Conservation (phyloP, 2,329 filamentous ascomycete species). For the Penicillium sp. region DNA sequence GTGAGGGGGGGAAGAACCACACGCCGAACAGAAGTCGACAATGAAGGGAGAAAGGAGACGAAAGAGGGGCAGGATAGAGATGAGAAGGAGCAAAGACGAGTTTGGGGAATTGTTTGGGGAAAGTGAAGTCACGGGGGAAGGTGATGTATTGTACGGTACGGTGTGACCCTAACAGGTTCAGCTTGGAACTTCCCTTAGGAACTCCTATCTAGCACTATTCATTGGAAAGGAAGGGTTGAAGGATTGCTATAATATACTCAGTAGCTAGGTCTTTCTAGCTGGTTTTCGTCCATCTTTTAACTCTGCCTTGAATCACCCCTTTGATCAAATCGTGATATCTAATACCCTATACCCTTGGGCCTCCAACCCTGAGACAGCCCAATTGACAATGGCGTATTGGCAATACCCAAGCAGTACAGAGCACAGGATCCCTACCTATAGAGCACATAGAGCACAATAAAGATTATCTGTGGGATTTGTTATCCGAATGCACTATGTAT, state of each 20-base stretch:
- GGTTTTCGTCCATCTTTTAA: no score
- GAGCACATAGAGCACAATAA: neutral
- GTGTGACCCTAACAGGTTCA: slow-evolving; percentile 12
- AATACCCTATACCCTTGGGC: neutral
- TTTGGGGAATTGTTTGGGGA: slow-evolving; percentile 9
- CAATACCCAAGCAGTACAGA: neutral
- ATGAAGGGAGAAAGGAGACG: slow-evolving; percentile 5
- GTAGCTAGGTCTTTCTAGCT: neutral
- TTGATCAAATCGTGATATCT: neutral
- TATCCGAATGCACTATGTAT: neutral
- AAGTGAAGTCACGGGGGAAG: slow-evolving; percentile 16
- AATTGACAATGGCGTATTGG: slow-evolving; percentile 1
- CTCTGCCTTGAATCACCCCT: neutral
- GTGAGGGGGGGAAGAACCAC: slow-evolving; percentile 11
- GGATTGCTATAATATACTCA: no score
- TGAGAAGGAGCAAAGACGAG: slow-evolving; percentile 1
- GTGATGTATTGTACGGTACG: slow-evolving; percentile 12
- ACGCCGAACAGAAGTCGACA: slow-evolving; percentile 3
- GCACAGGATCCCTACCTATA: neutral
- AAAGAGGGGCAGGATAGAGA: slow-evolving; percentile 8
- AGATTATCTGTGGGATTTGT: neutral
- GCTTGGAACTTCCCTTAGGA: neutral
- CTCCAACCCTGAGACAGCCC: neutral
- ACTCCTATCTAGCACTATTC: neutral
- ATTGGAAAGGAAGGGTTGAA: neutral